Conservation (phyloP, 2,329 filamentous ascomycete genomes). For the Epichloe uncinata region DNA sequence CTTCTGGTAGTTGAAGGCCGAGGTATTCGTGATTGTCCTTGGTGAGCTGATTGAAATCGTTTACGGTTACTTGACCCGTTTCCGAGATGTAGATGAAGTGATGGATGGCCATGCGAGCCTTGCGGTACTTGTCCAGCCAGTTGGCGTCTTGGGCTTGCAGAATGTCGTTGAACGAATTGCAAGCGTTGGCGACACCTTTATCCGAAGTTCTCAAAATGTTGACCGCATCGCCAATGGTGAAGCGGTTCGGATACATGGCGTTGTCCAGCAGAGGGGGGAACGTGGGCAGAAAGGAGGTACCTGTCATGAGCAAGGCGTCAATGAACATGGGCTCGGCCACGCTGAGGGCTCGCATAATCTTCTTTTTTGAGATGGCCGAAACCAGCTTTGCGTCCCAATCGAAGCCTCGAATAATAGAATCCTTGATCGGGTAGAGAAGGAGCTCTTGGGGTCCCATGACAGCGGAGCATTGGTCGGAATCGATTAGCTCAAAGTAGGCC, state of each 20-base stretch:
- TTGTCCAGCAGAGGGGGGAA: constrained; percentile 64
- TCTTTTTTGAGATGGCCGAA: constrained; percentile 51
- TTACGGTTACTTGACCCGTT: constrained; percentile 65
- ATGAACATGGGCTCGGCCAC: constrained; percentile 61
- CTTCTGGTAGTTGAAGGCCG: constrained; percentile 76
- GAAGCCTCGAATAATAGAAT: constrained; percentile 52
- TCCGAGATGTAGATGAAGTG: constrained; percentile 74
- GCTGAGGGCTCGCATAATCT: constrained; percentile 55
- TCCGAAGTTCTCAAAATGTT: constrained; percentile 60
- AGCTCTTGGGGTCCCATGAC: constrained; percentile 77
- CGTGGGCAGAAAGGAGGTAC: constrained; percentile 64
- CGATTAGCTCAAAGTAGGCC: constrained; percentile 59
- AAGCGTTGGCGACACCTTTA: constrained; percentile 58
- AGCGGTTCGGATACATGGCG: constrained; percentile 39
- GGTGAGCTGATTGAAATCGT: constrained; percentile 61
- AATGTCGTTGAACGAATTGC: constrained; percentile 68
- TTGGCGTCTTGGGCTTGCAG: constrained; percentile 55
- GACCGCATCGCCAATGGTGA: constrained; percentile 61
- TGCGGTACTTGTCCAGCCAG: constrained; percentile 79
- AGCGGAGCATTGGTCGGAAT: constrained; percentile 56
- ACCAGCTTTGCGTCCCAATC: constrained; percentile 59
- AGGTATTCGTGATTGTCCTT: constrained; percentile 80
- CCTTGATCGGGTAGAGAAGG: constrained; percentile 72
- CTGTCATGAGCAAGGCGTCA: constrained; percentile 71
- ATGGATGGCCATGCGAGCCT: constrained; percentile 70